phyloP scores from a whole-genome alignment of 139 green algal species.

The Chlamydomonas applanata region DNA sequence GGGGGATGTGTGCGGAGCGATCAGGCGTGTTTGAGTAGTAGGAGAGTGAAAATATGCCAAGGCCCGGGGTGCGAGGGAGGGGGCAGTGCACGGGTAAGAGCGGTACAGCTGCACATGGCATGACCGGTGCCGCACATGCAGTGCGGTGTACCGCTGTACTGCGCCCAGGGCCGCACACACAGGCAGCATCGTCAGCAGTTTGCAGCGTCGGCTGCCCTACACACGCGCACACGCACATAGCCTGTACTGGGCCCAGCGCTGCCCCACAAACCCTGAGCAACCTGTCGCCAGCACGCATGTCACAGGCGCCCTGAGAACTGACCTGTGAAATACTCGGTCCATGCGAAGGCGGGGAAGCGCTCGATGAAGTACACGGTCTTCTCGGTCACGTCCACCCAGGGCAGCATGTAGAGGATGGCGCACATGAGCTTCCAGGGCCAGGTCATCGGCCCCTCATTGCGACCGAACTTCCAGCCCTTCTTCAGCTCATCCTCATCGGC shows the following conservation, averaged over 20 bases:
- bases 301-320: background rate
- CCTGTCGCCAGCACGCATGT: background rate
- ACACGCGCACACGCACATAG: background rate
- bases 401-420: slow-evolving; percentile 62
- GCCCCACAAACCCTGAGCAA: background rate
- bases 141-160: too few relatives aligned
- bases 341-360: slow-evolving; percentile 56
- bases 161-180: background rate
- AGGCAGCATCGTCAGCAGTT: too few relatives aligned
- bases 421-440: slow-evolving; percentile 63
- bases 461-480: slow-evolving; percentile 65
- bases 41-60: too few relatives aligned
- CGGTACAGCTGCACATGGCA: too few relatives aligned
- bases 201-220: background rate
- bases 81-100: too few relatives aligned
- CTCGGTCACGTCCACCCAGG: slow-evolving; percentile 62
- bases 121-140: too few relatives aligned
- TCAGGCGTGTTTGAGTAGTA: too few relatives aligned
- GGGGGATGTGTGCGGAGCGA: too few relatives aligned
- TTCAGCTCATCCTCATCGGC: slow-evolving; percentile 48
- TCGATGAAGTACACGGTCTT: slow-evolving; percentile 69
- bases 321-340: slow-evolving; percentile 66
- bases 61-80: too few relatives aligned
- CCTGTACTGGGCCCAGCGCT: background rate
- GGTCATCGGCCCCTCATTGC: slow-evolving; percentile 58